These are phyloP conservation scores for Lojkania enalia DNA, from an alignment of 2,329 filamentous ascomycete species.

Conservation along the genomic window DNA sequence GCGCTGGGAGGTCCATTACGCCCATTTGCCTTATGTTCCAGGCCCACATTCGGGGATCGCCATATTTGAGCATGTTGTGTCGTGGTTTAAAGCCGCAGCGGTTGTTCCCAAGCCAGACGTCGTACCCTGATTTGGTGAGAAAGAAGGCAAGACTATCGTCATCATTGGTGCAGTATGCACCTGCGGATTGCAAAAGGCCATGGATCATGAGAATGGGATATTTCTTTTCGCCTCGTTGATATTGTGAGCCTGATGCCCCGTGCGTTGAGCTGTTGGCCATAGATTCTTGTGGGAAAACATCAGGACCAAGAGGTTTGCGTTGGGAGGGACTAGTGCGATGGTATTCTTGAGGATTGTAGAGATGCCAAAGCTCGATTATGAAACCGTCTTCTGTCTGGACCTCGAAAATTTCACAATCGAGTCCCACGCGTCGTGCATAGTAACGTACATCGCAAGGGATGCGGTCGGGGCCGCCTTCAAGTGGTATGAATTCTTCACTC, in stretches of 20 bases:
- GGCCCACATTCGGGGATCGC: constrained; percentile 90
- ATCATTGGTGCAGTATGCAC: constrained; percentile 88
- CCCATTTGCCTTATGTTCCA: constrained; percentile 98
- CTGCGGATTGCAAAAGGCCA: constrained; percentile 83
- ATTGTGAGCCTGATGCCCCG: constrained; percentile 29
- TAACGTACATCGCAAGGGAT: constrained; percentile 79
- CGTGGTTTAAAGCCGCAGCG: constrained; percentile 81
- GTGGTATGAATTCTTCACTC: constrained; percentile 67
- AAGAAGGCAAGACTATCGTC: constrained; percentile 89
- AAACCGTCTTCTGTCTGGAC: constrained; percentile 96
- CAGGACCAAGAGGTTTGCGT: constrained; percentile 60
- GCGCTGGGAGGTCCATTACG: constrained; percentile 80
- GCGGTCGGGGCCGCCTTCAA: constrained; percentile 79
- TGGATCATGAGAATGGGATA: constrained; percentile 89
- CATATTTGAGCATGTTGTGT: constrained; percentile 70
- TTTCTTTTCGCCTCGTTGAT: constrained; percentile 55
- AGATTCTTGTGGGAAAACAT: constrained; percentile 58
- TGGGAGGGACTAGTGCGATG: constrained; percentile 54
- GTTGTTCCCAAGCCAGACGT: constrained; percentile 96
- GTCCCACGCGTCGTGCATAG: constrained; percentile 83
- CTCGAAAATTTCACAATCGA: constrained; percentile 80
- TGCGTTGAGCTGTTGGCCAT: constrained; percentile 24
- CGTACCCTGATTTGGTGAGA: constrained; percentile 87
- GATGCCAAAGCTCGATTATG: constrained; percentile 84
- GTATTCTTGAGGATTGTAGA: constrained; percentile 82